phyloP scores from a whole-genome alignment of 176 grass and related monocot genomes.

The Calamus simplicifolius region DNA sequence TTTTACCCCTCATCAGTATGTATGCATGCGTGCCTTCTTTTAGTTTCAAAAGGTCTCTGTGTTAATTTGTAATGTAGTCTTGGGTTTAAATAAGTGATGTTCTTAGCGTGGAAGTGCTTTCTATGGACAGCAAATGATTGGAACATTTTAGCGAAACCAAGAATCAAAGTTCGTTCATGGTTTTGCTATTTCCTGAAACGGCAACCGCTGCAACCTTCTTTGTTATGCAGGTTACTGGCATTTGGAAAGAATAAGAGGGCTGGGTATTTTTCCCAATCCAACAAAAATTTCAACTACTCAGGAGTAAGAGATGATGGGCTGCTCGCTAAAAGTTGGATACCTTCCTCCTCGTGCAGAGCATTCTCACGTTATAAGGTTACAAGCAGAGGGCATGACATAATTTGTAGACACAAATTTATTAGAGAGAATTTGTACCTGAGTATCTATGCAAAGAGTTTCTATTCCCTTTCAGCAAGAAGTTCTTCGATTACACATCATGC shows the following conservation, averaged over 20 bases:
- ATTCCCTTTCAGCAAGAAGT: slow-evolving; percentile 22
- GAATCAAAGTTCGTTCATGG: not conserved
- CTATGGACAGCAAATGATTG: too few species aligned
- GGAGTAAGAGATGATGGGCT: slow-evolving; percentile 39
- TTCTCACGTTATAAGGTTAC: slow-evolving; percentile 49
- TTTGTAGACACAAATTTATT: not conserved
- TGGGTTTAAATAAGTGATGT: too few species aligned
- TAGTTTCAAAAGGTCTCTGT: too few species aligned
- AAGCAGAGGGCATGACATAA: slow-evolving; percentile 10
- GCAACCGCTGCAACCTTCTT: not conserved
- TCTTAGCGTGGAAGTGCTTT: too few species aligned
- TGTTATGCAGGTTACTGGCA: slow-evolving; percentile 43
- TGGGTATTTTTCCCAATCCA: slow-evolving; percentile 42
- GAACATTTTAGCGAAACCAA: too few species aligned
- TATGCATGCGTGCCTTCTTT: too few species aligned
- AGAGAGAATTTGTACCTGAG: slow-evolving; percentile 27
- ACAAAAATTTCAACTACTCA: slow-evolving; percentile 23
- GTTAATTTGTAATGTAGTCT: too few species aligned
- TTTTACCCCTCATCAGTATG: too few species aligned
- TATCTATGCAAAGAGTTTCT: slow-evolving; percentile 30
- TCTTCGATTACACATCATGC: slow-evolving; percentile 36
- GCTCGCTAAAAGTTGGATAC: slow-evolving; percentile 27
- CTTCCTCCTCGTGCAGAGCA: slow-evolving; percentile 36
- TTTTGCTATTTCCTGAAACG: not conserved
- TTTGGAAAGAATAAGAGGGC: slow-evolving; percentile 43